phyloP scores from a whole-genome alignment of 73 alveolate species.

The Paraurostyla sp. region DNA sequence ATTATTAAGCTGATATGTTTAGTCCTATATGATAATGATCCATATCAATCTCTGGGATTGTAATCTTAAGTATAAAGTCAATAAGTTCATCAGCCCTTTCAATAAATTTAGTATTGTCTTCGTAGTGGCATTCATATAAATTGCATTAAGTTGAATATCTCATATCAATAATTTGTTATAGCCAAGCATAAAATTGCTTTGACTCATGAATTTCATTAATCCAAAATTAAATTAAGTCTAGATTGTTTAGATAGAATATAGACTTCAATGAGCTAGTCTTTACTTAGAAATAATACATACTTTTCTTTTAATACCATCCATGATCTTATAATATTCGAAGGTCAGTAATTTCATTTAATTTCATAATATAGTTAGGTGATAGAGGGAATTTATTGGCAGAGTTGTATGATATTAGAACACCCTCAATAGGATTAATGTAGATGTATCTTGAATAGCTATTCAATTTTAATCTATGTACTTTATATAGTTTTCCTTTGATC shows the following conservation, averaged over 20 bases:
- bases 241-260: slow-evolving; percentile 43
- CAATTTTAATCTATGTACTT: slow-evolving; percentile 49
- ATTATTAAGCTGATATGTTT: background rate
- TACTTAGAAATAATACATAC: slow-evolving; percentile 52
- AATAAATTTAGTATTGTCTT: background rate
- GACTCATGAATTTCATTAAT: slow-evolving; percentile 46
- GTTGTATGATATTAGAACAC: slow-evolving; percentile 57
- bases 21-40: slow-evolving; percentile 9
- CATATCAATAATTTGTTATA: slow-evolving; percentile 10
- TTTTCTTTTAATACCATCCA: slow-evolving; percentile 70
- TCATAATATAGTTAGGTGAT: slow-evolving; percentile 61
- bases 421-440: slow-evolving; percentile 70
- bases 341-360: slow-evolving; percentile 61
- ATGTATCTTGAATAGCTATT: slow-evolving; percentile 63
- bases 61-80: slow-evolving; percentile 1
- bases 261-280: background rate
- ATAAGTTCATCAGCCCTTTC: slow-evolving; percentile 52
- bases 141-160: background rate
- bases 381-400: slow-evolving; percentile 59
- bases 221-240: slow-evolving; percentile 57
- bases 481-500: slow-evolving; percentile 35
- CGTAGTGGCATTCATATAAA: background rate
- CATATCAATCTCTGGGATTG: slow-evolving; percentile 53
- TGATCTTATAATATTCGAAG: slow-evolving; percentile 34
- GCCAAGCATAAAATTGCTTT: slow-evolving; percentile 61